A percentile compares a stretch with the other conserved stretches of the same genome.
phyloP scores from a whole-genome alignment of 179 eudicot genomes.

The Beta macrorhiza region DNA sequence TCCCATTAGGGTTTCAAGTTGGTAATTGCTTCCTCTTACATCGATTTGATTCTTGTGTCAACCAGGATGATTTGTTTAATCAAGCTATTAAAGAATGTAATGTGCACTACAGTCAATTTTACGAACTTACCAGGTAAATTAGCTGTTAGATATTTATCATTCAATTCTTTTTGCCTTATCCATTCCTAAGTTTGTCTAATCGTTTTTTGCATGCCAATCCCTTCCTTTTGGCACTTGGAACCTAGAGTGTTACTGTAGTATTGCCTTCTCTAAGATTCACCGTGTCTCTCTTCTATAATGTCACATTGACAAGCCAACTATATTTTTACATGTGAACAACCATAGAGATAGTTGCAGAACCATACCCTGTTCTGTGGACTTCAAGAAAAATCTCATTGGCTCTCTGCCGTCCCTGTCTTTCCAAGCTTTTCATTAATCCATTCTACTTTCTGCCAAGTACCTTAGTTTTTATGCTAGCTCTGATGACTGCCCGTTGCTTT shows the following conservation, averaged over 20 bases:
- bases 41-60: slow-evolving; percentile 13
- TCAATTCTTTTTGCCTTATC: slow-evolving; percentile 5
- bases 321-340: background rate
- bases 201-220: background rate
- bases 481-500: background rate
- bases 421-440: background rate
- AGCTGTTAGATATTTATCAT: background rate
- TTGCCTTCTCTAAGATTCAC: background rate
- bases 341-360: background rate
- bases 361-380: background rate
- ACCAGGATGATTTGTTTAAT: slow-evolving; percentile 67
- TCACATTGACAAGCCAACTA: background rate
- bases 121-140: slow-evolving; percentile 56
- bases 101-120: slow-evolving; percentile 69
- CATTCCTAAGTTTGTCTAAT: background rate
- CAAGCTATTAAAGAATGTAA: slow-evolving; percentile 83
- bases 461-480: background rate
- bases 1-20: background rate
- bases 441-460: background rate
- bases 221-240: background rate
- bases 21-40: background rate
- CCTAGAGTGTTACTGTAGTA: background rate
- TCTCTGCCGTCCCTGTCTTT: background rate
- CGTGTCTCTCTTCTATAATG: background rate
- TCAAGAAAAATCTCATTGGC: background rate